Percentiles rank a stretch among this genome's conserved stretches.
Evolutionary conservation across 441 rosid genomes (phyloP).

Genomic region (Geranium incanum): DNA sequence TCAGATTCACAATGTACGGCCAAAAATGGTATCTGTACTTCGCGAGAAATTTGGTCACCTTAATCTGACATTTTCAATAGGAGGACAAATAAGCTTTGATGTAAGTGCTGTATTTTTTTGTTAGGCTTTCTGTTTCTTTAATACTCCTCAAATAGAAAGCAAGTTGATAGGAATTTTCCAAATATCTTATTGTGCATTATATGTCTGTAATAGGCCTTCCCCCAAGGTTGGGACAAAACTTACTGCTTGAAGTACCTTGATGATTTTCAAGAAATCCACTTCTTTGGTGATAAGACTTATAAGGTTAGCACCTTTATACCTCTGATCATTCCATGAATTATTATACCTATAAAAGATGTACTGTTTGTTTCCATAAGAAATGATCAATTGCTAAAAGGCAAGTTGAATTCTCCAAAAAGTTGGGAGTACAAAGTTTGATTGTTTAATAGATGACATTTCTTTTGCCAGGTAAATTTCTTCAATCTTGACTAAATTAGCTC

Average conservation of each 20-base stretch:
- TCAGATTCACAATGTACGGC: slow-evolving; percentile 78
- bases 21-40: slow-evolving; percentile 70
- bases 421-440: not conserved
- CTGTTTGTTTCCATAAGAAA: too few species aligned
- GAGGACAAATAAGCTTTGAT: slow-evolving; percentile 96
- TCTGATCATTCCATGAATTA: not conserved
- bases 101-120: slow-evolving; percentile 36
- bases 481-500: not conserved
- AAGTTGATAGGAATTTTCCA: not conserved
- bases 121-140: not conserved
- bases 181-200: slow-evolving; percentile 13
- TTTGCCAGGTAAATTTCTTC: not conserved
- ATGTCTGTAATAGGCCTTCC: slow-evolving; percentile 56
- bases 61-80: slow-evolving; percentile 85
- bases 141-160: not conserved
- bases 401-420: not conserved
- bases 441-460: too few species aligned
- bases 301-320: slow-evolving; percentile 39
- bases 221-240: slow-evolving; percentile 97
- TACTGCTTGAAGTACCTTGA: slow-evolving; percentile 83
- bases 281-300: slow-evolving; percentile 97
- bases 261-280: slow-evolving; percentile 75
- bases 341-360: not conserved
- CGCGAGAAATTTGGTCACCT: slow-evolving; percentile 84
- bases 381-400: not conserved